Base-by-base conservation (phyloP, 75 land plant genomes). In the Larix kaempferi region DNA sequence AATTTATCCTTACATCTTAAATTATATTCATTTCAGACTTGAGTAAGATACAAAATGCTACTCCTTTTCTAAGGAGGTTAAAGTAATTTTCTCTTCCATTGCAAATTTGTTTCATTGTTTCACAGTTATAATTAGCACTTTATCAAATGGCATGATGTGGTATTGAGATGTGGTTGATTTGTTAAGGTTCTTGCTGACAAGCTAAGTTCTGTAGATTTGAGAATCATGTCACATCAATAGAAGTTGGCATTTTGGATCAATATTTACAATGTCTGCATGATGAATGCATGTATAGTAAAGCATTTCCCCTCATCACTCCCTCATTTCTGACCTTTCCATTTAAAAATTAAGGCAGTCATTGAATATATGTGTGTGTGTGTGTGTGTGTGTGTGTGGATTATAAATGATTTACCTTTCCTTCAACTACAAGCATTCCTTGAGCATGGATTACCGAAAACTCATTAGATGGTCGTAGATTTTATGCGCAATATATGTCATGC, bases 181-280 rank as follows among this genome's bases (percentile, higher is more conserved):
- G 29, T 66, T 86, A 93, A 92, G 79, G 2, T 76, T 17, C 74
- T 94, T 2, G 76, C 88, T 23, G 83, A 72, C 55, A 92, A 87
- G 93, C 89, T 94, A 61, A 80, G 79, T 19, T 39, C 67, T 11
- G 89, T 94, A 61, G 91, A 87, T 62, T 62, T 92, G 39, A 58
- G 76, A 60, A 84, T 83, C 60, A 83, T 94, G 55, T 81, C 79
- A 15, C 98, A 90, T 84, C 93, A 87, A 56, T 88, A 94, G 76
- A 94, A 90, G 91, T 88, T 94, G 33, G 90, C 98, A 25, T 94
- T 94, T 67, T 94, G 98, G 95, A 94, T 94, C 13, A 92, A 94
- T 73, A 81, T 84, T 16, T 94, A 94, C 76, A 94, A 94, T 79
- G 84, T 86, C 60, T 94, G 92, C 88, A 90, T 94, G 88, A 92